Percentiles rank a stretch among this genome's conserved stretches.
These are phyloP conservation scores for Bipolaris bicolor DNA, from an alignment of 2,329 filamentous ascomycete genomes.

Conservation along the genomic window DNA sequence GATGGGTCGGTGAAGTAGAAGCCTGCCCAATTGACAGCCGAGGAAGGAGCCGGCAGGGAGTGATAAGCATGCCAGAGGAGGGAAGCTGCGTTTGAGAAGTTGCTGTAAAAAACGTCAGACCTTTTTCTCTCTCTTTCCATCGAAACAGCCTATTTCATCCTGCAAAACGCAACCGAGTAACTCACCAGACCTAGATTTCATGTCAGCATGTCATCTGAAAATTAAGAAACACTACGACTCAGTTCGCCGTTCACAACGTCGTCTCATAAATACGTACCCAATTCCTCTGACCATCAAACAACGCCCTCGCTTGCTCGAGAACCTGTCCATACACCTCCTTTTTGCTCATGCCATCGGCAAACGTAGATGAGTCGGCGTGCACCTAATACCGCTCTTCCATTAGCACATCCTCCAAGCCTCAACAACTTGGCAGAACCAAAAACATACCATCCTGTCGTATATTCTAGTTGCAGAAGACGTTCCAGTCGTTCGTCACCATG, in stretches of 20 bases:
- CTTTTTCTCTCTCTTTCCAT: not conserved
- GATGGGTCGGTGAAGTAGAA: slow-evolving; percentile 55
- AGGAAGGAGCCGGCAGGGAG: slow-evolving; percentile 70
- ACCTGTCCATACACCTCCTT: slow-evolving; percentile 76
- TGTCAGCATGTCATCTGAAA: not conserved
- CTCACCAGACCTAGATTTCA: slow-evolving; percentile 10
- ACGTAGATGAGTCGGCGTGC: slow-evolving; percentile 80
- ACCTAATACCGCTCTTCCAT: slow-evolving; percentile 53
- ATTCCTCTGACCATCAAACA: slow-evolving; percentile 76
- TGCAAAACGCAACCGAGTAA: not conserved
- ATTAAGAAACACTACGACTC: not conserved
- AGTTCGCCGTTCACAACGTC: not conserved
- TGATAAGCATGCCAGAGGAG: slow-evolving; percentile 82
- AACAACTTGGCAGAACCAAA: not conserved
- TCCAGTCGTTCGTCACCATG: not conserved
- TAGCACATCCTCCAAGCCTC: not conserved
- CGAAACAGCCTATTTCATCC: not conserved
- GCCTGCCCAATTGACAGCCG: slow-evolving; percentile 78
- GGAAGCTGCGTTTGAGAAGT: slow-evolving; percentile 76
- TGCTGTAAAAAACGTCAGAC: slow-evolving; percentile 45
- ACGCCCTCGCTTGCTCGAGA: slow-evolving; percentile 69
- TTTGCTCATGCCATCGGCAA: slow-evolving; percentile 70
- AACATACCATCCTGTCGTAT: slow-evolving; percentile 6
- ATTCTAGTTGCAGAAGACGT: not conserved
- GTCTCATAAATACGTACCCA: slow-evolving; percentile 63